Evolutionary conservation across 78 protist genomes (phyloP), one percentile per base, ranked within the genome.

Genomic region (Isochrysis galbana): DNA sequence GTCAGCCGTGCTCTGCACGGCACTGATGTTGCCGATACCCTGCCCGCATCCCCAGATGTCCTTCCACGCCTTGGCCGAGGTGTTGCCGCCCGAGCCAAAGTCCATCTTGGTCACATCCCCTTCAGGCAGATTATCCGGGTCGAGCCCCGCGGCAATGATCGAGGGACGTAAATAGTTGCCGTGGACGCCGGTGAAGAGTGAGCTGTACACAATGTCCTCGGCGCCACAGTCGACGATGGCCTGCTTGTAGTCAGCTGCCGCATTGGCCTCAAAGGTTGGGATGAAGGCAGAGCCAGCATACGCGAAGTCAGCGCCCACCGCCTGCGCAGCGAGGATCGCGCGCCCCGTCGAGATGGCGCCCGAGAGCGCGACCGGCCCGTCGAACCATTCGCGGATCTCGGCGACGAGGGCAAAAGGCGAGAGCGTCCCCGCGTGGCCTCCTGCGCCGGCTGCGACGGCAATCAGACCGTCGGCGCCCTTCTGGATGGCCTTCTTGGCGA

Each of bases 391-490:
- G 44, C 83, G 83, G 34, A 72, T 11, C 83, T 72, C 83, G 45
- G 19, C 17, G 34, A 72, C 83, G 46, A 72, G 83, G 46, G 83
- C 83, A 14, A 72, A 72, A 5, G 83, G 83, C 46, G 83, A 72
- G 83, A 72, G 83, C 83, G 46, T 72, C 25, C 83, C 83, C 19
- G 83, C 83, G 44, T 72, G 83, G 34, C 83, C 83, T 17, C 83
- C 83, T 25, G 83, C 83, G 46, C 83, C 83, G 11, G 39, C 46
- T 17, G 34, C 11, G 29, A 72, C 83, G 0, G 83, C 34, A 5
- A 72, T 72, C 46, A 72, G 41, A 10, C 83, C 83, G 83, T 72
- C 83, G 46, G 36, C 83, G 83, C 83, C 83, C 4, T 36, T 1
- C 83, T 34, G 7, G 83, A 72, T 19, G 11, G 83, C 83, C 83